These are phyloP conservation scores for Orbilia javanica DNA, from an alignment of 2,329 filamentous ascomycete species.

Conservation along the genomic window DNA sequence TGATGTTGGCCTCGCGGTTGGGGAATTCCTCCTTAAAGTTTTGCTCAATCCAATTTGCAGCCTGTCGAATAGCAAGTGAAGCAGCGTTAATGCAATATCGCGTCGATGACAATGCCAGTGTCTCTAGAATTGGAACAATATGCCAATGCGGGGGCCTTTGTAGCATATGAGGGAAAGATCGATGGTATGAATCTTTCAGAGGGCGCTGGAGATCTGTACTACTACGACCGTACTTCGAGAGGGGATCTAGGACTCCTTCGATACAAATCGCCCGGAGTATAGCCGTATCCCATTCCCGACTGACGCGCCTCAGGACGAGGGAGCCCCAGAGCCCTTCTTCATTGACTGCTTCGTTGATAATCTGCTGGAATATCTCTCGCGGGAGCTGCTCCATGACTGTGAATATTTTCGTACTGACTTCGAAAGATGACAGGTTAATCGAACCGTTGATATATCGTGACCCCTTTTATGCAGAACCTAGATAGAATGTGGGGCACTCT, in stretches of 20 bases:
- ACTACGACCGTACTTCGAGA: slow-evolving; percentile 10
- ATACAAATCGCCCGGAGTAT: slow-evolving; percentile 35
- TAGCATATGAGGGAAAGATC: slow-evolving; percentile 9
- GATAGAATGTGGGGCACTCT: slow-evolving; percentile 3
- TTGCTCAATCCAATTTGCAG: slow-evolving; percentile 19
- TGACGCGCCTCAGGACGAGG: slow-evolving; percentile 12
- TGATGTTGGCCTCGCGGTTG: background rate
- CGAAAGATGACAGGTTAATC: background rate
- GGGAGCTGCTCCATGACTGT: slow-evolving; percentile 20
- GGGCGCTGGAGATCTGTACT: background rate
- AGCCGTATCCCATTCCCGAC: slow-evolving; percentile 2
- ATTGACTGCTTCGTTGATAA: slow-evolving; percentile 2
- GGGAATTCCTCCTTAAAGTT: slow-evolving; percentile 15
- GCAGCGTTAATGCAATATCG: slow-evolving; percentile 11
- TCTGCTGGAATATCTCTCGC: slow-evolving; percentile 25
- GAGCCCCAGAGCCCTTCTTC: slow-evolving; percentile 24
- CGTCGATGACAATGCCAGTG: background rate
- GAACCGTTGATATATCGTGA: background rate
- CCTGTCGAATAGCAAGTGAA: slow-evolving; percentile 1
- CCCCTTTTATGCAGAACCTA: background rate
- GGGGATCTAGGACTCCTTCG: slow-evolving; percentile 22
- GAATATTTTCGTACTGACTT: background rate
- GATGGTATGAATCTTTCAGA: background rate
- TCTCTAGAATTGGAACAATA: slow-evolving; percentile 15
- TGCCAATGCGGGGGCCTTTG: slow-evolving; percentile 30